Evolutionary conservation across 2,329 filamentous ascomycete genomes (phyloP), one percentile per base, ranked within the genome.

Genomic region (Pseudohalonectria lignicola): DNA sequence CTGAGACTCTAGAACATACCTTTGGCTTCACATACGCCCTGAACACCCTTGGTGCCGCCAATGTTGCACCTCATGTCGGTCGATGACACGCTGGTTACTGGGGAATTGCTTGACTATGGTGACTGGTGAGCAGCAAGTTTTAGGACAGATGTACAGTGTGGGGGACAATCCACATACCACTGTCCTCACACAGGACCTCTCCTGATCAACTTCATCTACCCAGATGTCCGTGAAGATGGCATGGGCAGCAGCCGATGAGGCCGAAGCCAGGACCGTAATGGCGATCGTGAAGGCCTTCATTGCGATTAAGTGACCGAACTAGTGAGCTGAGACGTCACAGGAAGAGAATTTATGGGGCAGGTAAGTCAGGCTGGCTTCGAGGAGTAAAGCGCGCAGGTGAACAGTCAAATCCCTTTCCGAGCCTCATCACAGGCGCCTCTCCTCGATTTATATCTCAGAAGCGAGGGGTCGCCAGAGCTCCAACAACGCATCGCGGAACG

Each of bases 21-120:
- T 26, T 51, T 48, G 46, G 45, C 51, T 12, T 48, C 46, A 43
- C 50, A 49, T 16, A 49, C 25, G 20, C 58, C 57, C 2, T 55
- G 41, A 4, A 59, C 55, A 25, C 53, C 51, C 10, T 44, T 49
- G 8, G 47, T 48, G 3, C 55, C 53, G 19, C 29, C 29, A 11
- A 20, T 29, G 20, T 38, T 38, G 36, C 36, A 38, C 7, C 19
- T 26, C 28, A 38, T 19, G 12, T 25, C 21, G 28, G 25, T 21
- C 18, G 17, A 38, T n/a, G 36, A 31, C 29, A 23, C 8, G 36
- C 30, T 18, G 8, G 28, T 20, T 2, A 31, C 21, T 26, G 29
- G 36, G 36, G 4, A 26, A 23, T 30, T 32, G 30, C 19, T 18
- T 10, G 36, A 12, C 16, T 15, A 15, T 9, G 16, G 15, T 12